These are phyloP conservation scores for Daldinia caldariorum DNA, from an alignment of 495 filamentous ascomycete genomes.

Conservation along the genomic window DNA sequence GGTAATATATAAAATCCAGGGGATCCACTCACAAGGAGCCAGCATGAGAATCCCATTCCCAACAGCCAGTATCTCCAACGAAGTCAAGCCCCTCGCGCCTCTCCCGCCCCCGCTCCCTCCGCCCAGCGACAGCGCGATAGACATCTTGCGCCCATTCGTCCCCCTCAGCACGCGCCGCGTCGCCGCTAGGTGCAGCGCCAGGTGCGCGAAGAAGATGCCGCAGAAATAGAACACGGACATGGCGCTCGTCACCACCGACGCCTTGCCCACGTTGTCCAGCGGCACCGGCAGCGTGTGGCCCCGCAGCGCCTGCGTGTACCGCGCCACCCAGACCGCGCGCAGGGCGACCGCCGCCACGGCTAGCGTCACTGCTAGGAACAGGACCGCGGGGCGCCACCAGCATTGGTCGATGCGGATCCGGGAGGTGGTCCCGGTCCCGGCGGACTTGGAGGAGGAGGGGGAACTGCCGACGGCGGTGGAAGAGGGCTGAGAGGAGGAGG, in stretches of 20 bases:
- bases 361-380: slow-evolving; percentile 19
- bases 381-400: slow-evolving; percentile 24
- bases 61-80: slow-evolving; percentile 37
- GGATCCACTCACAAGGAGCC: slow-evolving; percentile 34
- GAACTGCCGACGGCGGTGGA: neutral
- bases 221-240: slow-evolving; percentile 38
- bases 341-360: slow-evolving; percentile 16
- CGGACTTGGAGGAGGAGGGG: neutral
- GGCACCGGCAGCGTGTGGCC: slow-evolving; percentile 31
- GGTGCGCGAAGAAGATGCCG: slow-evolving; percentile 38
- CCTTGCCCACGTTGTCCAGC: slow-evolving; percentile 21
- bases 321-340: slow-evolving; percentile 24
- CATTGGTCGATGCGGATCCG: neutral
- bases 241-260: slow-evolving; percentile 20
- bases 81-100: slow-evolving; percentile 18
- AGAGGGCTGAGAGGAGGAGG: neutral
- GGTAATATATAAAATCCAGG: too few species aligned
- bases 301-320: slow-evolving; percentile 14
- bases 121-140: slow-evolving; percentile 20
- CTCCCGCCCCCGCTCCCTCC: neutral
- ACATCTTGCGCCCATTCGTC: slow-evolving; percentile 22
- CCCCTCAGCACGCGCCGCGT: slow-evolving; percentile 31
- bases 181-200: slow-evolving; percentile 27
- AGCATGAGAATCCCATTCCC: slow-evolving; percentile 38
- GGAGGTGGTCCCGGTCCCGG: neutral